Evolutionary conservation across 164 flowering plant genomes (phyloP), one percentile per base, ranked within the genome.

Genomic region (Macadamia tetraphylla): DNA sequence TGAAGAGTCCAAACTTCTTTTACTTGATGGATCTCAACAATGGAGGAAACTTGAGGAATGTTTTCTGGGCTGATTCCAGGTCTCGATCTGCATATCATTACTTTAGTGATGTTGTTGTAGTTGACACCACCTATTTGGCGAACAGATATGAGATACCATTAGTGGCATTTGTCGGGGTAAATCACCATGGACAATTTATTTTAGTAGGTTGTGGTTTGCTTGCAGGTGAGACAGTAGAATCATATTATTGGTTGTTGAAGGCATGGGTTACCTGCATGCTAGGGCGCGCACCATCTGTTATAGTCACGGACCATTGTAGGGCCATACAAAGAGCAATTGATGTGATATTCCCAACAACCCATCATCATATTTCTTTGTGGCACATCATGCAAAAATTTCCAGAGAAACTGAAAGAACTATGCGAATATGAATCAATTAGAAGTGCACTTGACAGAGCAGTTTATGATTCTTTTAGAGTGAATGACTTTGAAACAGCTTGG

Each of bases 261-360:
- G 79, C 78, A n/a, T 84, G 84, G 84, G 81, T 84, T 56, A 78
- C 83, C 53, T 81, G 83, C 60, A 80, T 84, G 82, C 73, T 68
- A 17, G 83, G 85, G 35, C 85, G 78, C n/a, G 79, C 82, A 65
- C 85, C 85, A 10, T 80, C 76, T 49, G 77, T 82, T 23, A 76
- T 84, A 14, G 73, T 84, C 32, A 76, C 81, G 17, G 73, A 72
- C 61, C 81, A 72, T n/a, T 68, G 79, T 68, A 73, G 71, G 70
- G 67, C 76, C 66, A 49, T 81, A 72, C 81, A 80, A 70, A 75
- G 51, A 49, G 81, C 81, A 11, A 63, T 81, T n/a, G 62, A 77
- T 4, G 78, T 76, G 76, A 83, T 84, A 8, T 84, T 84, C 63
- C 87, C 87, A 1, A 75, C 80, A 64, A 78, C 81, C 52, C 78